These are phyloP conservation scores for Pseudogymnoascus sp. DNA, from an alignment of 2,329 filamentous ascomycete species.

Conservation along the genomic window DNA sequence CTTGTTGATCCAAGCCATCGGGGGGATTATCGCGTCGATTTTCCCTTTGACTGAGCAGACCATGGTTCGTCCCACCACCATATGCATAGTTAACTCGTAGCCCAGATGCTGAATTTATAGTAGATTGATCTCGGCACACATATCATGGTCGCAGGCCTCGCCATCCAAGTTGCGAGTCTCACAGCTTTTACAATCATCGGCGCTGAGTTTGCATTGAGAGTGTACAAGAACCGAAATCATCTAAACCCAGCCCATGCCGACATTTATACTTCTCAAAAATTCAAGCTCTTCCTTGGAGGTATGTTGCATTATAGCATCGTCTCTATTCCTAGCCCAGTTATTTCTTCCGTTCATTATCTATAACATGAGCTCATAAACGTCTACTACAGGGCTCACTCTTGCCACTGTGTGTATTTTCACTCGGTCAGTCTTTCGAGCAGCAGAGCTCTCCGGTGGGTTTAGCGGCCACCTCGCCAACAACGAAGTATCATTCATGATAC, in stretches of 20 bases:
- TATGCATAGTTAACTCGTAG: not conserved
- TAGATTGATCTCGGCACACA: slow-evolving; percentile 39
- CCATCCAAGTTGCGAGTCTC: slow-evolving; percentile 47
- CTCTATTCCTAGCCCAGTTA: not conserved
- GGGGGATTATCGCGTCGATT: slow-evolving; percentile 48
- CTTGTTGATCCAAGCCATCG: slow-evolving; percentile 51
- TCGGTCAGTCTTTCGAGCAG: slow-evolving; percentile 46
- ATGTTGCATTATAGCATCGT: not conserved
- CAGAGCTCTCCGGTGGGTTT: slow-evolving; percentile 48
- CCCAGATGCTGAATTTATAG: not conserved
- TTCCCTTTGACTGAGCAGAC: slow-evolving; percentile 29
- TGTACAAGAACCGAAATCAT: not conserved
- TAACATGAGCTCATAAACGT: slow-evolving; percentile 31
- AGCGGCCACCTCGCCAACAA: slow-evolving; percentile 39
- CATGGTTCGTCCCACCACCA: slow-evolving; percentile 23
- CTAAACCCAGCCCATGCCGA: slow-evolving; percentile 11
- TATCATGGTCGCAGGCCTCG: slow-evolving; percentile 51
- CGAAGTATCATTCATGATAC: slow-evolving; percentile 35
- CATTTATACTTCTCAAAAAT: slow-evolving; percentile 13
- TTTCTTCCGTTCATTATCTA: not conserved
- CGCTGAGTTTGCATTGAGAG: slow-evolving; percentile 14
- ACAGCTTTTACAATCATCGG: slow-evolving; percentile 25
- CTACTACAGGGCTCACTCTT: slow-evolving; percentile 33
- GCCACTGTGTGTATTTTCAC: slow-evolving; percentile 46
- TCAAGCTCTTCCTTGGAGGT: slow-evolving; percentile 15